A percentile compares a stretch with the other conserved stretches of the same genome.
These are phyloP conservation scores for Sclerotinia spermophila DNA, from an alignment of 2,329 filamentous ascomycete genomes.

Conservation along the genomic window DNA sequence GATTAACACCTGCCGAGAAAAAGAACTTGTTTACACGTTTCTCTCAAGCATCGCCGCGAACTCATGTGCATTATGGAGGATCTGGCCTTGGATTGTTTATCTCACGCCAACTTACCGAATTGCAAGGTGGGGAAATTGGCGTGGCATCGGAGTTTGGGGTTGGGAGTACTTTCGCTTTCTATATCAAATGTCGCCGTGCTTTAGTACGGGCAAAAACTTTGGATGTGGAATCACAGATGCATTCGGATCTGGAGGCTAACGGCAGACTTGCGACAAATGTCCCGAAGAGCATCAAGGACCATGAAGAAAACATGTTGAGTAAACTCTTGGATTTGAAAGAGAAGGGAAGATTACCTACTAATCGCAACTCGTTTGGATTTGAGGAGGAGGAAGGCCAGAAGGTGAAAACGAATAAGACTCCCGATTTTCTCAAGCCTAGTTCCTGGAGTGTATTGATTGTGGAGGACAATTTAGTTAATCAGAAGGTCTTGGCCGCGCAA, in stretches of 20 bases:
- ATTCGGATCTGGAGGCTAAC: conserved; percentile 10
- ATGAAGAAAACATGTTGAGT: conserved; percentile 10
- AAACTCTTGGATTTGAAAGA: not conserved
- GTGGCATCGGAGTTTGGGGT: conserved; percentile 63
- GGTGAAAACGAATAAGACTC: not conserved
- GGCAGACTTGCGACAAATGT: conserved; percentile 21
- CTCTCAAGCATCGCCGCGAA: conserved; percentile 70
- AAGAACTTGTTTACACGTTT: conserved; percentile 74
- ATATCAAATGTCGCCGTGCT: conserved; percentile 52
- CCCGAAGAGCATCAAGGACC: conserved; percentile 14
- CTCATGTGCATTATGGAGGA: conserved; percentile 75
- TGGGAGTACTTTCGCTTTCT: conserved; percentile 75
- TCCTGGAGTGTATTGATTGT: conserved; percentile 47
- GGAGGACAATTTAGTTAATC: conserved; percentile 60
- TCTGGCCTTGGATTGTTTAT: conserved; percentile 78
- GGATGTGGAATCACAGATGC: conserved; percentile 6
- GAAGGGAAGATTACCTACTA: conserved; percentile 3
- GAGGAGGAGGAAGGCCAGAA: conserved; percentile 12
- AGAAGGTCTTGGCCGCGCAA: conserved; percentile 51
- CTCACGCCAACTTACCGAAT: conserved; percentile 70
- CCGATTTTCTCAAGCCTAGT: not conserved
- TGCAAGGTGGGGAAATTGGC: conserved; percentile 77
- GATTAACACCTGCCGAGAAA: conserved; percentile 65
- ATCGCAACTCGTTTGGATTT: conserved; percentile 11
- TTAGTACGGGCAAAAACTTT: conserved; percentile 2